A percentile compares a stretch with the other conserved stretches of the same genome.
Conservation (phyloP, 345 rosid species). For the Eucalyptus curtisii region DNA sequence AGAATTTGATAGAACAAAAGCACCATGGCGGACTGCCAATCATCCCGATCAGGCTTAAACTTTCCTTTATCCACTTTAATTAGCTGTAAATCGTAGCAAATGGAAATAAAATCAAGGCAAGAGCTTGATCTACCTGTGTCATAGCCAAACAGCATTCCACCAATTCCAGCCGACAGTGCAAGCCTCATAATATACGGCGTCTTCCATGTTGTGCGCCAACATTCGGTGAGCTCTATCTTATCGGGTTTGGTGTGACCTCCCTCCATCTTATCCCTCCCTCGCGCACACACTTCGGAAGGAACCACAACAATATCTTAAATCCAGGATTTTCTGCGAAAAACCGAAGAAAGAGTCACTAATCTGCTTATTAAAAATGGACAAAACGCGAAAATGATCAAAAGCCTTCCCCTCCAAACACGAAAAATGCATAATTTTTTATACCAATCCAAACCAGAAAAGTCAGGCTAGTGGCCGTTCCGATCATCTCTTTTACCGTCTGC, state of each 20-base stretch:
- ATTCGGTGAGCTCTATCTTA: constrained; percentile 62
- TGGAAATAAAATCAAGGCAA: background rate
- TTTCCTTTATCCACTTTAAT: background rate
- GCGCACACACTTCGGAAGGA: background rate
- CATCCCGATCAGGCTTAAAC: background rate
- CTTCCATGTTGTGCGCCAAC: constrained; percentile 58
- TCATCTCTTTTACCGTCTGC: background rate
- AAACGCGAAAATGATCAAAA: too few species aligned
- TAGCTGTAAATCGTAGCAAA: background rate
- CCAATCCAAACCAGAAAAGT: too few species aligned
- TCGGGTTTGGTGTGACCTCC: constrained; percentile 45
- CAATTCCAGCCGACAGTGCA: constrained; percentile 85
- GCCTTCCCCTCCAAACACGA: too few species aligned
- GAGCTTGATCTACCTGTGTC: constrained; percentile 49
- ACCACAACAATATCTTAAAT: background rate
- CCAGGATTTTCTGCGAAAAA: background rate
- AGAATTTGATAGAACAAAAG: background rate
- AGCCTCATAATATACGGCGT: constrained; percentile 81
- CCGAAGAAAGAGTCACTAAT: too few species aligned
- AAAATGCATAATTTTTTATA: too few species aligned
- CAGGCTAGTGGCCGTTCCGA: too few species aligned
- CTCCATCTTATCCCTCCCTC: constrained; percentile 10
- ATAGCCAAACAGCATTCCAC: constrained; percentile 90
- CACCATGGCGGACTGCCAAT: too few species aligned
- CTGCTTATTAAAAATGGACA: too few species aligned